A percentile compares a stretch with the other conserved stretches of the same genome.
Evolutionary conservation across 208 protist species (phyloP).

Genomic region (Borovskyia barvae): DNA sequence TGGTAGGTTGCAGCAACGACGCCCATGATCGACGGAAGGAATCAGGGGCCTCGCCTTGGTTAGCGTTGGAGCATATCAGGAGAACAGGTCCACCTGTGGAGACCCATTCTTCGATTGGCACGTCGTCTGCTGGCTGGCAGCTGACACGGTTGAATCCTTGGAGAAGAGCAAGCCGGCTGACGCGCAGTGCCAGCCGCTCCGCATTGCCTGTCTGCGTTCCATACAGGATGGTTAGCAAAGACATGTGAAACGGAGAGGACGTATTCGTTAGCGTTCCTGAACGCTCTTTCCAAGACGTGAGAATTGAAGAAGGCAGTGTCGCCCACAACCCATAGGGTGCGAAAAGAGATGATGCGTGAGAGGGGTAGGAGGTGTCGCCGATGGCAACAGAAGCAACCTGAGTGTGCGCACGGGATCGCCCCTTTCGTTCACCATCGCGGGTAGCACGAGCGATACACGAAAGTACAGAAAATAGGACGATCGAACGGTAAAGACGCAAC

Average conservation of each 20-base stretch:
- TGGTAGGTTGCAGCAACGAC: conserved; percentile 35
- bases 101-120: conserved; percentile 47
- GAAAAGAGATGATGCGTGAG: no score
- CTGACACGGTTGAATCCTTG: conserved; percentile 40
- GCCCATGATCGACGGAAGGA: conserved; percentile 72
- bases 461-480: background rate
- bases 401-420: background rate
- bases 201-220: conserved; percentile 82
- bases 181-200: conserved; percentile 56
- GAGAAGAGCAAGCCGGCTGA: conserved; percentile 55
- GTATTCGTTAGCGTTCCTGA: no score
- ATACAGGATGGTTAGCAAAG: conserved; percentile 64
- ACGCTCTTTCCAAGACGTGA: no score
- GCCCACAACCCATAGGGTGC: no score
- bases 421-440: background rate
- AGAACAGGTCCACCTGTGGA: conserved; percentile 38
- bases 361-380: no score
- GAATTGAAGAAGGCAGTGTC: no score
- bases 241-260: conserved; percentile 4
- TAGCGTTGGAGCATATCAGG: conserved; percentile 76
- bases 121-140: conserved; percentile 65
- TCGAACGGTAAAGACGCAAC: background rate
- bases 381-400: no score
- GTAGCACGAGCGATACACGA: background rate
- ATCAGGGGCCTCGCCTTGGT: conserved; percentile 81